phyloP scores from a whole-genome alignment of 108 stramenopile species.

The Schizochytrium sp. region DNA sequence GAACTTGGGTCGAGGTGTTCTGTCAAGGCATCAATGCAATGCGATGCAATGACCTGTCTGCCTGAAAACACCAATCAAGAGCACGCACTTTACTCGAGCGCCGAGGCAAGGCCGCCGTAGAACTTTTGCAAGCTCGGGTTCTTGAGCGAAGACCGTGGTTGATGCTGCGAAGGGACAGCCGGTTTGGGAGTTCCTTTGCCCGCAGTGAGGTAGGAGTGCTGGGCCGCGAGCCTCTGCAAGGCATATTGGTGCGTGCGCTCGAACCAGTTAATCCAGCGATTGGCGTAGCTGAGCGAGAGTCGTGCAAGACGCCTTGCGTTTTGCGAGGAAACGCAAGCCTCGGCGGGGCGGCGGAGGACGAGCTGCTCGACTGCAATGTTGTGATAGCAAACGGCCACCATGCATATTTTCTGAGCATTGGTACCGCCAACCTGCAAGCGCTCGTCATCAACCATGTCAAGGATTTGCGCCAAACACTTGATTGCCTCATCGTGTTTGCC shows the following conservation, averaged over 20 bases:
- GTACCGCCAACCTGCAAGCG: constrained; percentile 30
- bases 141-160: not conserved
- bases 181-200: not conserved
- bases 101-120: not conserved
- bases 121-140: not conserved
- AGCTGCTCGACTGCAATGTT: constrained; percentile 59
- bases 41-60: no score
- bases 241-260: constrained; percentile 50
- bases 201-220: not conserved
- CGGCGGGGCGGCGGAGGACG: constrained; percentile 31
- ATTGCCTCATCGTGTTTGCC: constrained; percentile 47
- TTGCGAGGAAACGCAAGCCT: constrained; percentile 50
- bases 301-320: constrained; percentile 56
- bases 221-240: not conserved
- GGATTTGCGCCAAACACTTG: constrained; percentile 35
- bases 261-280: constrained; percentile 46
- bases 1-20: no score
- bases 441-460: constrained; percentile 36
- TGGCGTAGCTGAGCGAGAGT: constrained; percentile 49
- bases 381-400: constrained; percentile 54
- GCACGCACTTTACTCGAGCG: not conserved
- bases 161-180: not conserved
- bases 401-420: constrained; percentile 44
- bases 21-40: no score
- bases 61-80: not conserved